Percentiles rank a stretch among this genome's conserved stretches.
Evolutionary conservation across 768 basidiomycete genomes (phyloP).

Genomic region (Lenzites betulinus): DNA sequence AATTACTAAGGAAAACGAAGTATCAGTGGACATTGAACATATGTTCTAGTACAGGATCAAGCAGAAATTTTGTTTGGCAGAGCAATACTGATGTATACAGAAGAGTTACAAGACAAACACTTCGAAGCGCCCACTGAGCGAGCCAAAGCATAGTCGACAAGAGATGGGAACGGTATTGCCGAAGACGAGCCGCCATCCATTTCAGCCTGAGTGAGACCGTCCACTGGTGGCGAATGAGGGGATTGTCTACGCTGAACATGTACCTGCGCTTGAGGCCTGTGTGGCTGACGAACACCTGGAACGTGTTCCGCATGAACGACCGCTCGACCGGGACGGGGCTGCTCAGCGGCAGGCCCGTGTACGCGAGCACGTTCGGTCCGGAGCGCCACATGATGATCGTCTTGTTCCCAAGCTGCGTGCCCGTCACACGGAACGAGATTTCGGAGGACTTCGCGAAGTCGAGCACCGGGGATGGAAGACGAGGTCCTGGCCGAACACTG

Average conservation of each 20-base stretch:
- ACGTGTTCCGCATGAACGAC: conserved; percentile 95
- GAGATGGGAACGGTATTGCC: conserved; percentile 12
- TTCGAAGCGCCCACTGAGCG: too few relatives aligned
- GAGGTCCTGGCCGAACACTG: conserved; percentile 87
- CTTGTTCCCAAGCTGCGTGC: conserved; percentile 80
- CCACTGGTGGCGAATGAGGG: conserved; percentile 76
- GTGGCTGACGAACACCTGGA: conserved; percentile 82
- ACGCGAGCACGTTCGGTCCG: conserved; percentile 81
- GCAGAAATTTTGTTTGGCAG: too few relatives aligned
- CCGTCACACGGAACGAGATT: conserved; percentile 88
- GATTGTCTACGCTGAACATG: conserved; percentile 91
- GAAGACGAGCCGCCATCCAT: conserved; percentile 18
- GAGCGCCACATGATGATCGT: conserved; percentile 82
- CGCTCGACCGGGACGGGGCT: conserved; percentile 81
- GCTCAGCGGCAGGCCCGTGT: conserved; percentile 79
- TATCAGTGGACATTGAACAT: too few relatives aligned
- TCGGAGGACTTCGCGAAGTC: conserved; percentile 77
- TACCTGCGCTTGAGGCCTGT: conserved; percentile 75
- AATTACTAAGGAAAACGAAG: too few relatives aligned
- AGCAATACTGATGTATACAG: too few relatives aligned
- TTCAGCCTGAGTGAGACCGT: conserved; percentile 69
- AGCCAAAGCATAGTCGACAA: conserved; percentile 37
- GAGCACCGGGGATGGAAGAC: conserved; percentile 82
- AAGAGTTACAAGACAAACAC: too few relatives aligned
- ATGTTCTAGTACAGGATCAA: too few relatives aligned